phyloP scores from a whole-genome alignment of 148 eudicot species.

The Beta vulgaris region DNA sequence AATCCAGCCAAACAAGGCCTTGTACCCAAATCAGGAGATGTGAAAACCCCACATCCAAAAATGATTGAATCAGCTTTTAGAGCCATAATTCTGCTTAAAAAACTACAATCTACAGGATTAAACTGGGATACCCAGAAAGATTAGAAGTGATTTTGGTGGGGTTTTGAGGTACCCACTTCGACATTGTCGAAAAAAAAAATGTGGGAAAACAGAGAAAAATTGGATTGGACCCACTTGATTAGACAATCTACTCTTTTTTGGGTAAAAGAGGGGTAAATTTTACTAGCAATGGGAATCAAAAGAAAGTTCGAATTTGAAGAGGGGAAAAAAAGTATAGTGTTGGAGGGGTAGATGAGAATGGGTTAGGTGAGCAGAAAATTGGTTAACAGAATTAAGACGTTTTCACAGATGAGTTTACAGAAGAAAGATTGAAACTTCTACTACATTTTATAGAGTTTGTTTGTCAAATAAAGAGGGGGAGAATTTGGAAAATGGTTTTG shows the following conservation, averaged over 20 bases:
- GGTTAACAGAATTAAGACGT: slow-evolving; percentile 16
- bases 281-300: background rate
- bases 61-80: slow-evolving; percentile 36
- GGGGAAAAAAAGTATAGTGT: background rate
- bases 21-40: slow-evolving; percentile 34
- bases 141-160: slow-evolving; percentile 22
- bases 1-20: slow-evolving; percentile 20
- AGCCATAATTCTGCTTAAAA: slow-evolving; percentile 33
- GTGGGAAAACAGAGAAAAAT: slow-evolving; percentile 1
- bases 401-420: background rate
- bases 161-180: slow-evolving; percentile 27
- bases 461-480: background rate
- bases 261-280: background rate
- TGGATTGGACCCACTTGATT: slow-evolving; percentile 15
- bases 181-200: slow-evolving; percentile 31
- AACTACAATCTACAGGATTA: slow-evolving; percentile 8
- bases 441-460: background rate
- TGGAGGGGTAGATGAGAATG: slow-evolving; percentile 13
- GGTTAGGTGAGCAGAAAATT: slow-evolving; percentile 31
- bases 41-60: slow-evolving; percentile 34
- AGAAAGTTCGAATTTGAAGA: background rate
- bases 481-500: background rate
- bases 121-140: slow-evolving; percentile 20
- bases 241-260: background rate
- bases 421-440: slow-evolving; percentile 8